A percentile compares a stretch with the other conserved stretches of the same genome.
phyloP scores from a whole-genome alignment of 225 moss, liverwort and hornwort genomes.

The Straminergon stramineum region DNA sequence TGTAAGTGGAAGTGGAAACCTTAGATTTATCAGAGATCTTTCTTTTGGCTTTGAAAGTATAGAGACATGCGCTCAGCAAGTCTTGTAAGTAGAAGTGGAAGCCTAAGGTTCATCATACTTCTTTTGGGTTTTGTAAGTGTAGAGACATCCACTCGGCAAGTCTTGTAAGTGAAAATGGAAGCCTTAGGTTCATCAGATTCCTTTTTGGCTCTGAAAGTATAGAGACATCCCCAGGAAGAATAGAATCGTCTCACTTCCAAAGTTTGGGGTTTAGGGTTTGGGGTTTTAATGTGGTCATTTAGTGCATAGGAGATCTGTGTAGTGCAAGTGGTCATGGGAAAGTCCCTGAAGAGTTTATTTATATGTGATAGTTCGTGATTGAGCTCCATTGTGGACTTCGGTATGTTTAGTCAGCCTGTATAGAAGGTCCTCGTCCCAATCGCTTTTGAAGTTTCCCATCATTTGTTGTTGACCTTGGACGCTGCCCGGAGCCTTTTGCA shows the following conservation, averaged over 20 bases:
- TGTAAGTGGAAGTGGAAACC: constrained; percentile 49
- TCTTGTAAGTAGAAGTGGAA: not conserved
- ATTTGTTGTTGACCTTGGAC: not conserved
- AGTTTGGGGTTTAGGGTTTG: not conserved
- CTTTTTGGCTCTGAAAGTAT: not conserved
- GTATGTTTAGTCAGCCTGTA: not conserved
- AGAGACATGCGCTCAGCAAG: not conserved
- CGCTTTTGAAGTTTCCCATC: not conserved
- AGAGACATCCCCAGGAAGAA: not conserved
- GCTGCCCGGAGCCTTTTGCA: not conserved
- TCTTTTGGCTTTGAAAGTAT: not conserved
- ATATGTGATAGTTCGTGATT: not conserved
- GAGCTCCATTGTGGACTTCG: not conserved
- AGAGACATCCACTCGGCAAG: not conserved
- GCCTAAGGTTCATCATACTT: too few relatives aligned
- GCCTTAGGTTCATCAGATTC: not conserved
- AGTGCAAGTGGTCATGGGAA: not conserved
- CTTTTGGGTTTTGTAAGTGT: not conserved
- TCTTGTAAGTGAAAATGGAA: not conserved
- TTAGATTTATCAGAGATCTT: not conserved
- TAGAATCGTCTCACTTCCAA: not conserved
- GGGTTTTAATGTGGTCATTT: not conserved
- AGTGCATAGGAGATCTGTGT: not conserved
- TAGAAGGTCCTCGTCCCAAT: not conserved
- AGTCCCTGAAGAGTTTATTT: not conserved